Evolutionary conservation across 1,139 yeast genomes (phyloP).

Genomic region (Yamadazyma atlantica): DNA sequence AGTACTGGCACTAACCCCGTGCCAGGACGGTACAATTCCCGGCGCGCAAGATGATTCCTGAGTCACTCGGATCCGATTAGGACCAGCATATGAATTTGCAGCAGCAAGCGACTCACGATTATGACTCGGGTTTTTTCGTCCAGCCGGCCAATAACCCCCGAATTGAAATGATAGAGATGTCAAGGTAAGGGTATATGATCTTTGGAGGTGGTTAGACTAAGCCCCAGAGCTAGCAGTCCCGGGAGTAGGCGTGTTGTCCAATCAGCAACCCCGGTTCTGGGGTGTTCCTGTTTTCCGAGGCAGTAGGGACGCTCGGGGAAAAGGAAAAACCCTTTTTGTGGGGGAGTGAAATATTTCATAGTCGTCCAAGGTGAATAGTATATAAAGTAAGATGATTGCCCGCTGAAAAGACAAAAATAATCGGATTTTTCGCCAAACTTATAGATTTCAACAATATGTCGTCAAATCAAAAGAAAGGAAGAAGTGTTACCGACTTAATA

Average conservation of each 20-base stretch:
- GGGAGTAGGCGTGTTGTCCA: too few relatives aligned
- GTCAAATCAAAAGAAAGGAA: slow-evolving; percentile 24
- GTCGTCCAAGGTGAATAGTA: neutral
- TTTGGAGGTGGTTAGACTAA: too few relatives aligned
- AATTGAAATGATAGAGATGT: too few relatives aligned
- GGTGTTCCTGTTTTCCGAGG: slow-evolving; percentile 2
- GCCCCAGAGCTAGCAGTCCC: too few relatives aligned
- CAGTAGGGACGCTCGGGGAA: slow-evolving; percentile 2
- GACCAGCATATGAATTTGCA: slow-evolving; percentile 2
- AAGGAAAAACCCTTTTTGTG: slow-evolving; percentile 4
- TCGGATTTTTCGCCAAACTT: neutral
- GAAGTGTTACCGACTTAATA: slow-evolving; percentile 67
- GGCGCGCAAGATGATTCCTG: slow-evolving; percentile 1
- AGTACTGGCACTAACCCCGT: neutral
- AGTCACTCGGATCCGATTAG: slow-evolving; percentile 1
- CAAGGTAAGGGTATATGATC: neutral
- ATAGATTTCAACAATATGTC: slow-evolving; percentile 7
- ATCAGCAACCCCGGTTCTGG: too few relatives aligned
- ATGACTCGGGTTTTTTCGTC: too few relatives aligned
- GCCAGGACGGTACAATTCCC: neutral
- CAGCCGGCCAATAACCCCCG: too few relatives aligned
- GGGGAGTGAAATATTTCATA: slow-evolving; percentile 2
- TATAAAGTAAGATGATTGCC: neutral
- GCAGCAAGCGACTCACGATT: neutral
- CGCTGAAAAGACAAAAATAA: too few relatives aligned